Percentiles rank a stretch among this genome's conserved stretches.
Evolutionary conservation across 148 eudicot genomes (phyloP).

Genomic region (Vaccinium darrowii): DNA sequence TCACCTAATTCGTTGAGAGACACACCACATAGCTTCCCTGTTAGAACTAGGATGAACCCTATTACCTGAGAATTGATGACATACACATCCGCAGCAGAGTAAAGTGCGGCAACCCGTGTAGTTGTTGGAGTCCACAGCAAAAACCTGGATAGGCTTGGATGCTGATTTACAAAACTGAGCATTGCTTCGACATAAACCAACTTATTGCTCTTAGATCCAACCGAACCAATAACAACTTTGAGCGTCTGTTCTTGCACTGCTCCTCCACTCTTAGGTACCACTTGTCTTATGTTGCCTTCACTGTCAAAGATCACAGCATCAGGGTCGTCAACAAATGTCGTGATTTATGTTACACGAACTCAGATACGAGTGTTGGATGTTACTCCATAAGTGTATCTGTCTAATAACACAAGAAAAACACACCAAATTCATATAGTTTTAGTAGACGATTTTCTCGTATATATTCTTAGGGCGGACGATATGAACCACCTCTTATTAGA

Average conservation of each 20-base stretch:
- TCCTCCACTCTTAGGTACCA: slow-evolving; percentile 28
- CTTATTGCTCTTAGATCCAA: slow-evolving; percentile 91
- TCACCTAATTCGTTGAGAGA: neutral
- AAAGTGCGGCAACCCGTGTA: slow-evolving; percentile 85
- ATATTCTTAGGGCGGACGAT: too few species aligned
- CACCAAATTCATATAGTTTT: too few species aligned
- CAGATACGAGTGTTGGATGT: neutral
- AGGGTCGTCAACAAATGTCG: slow-evolving; percentile 1
- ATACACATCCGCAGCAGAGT: slow-evolving; percentile 95
- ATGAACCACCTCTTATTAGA: too few species aligned
- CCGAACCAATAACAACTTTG: slow-evolving; percentile 87
- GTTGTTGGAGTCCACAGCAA: slow-evolving; percentile 91
- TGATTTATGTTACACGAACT: neutral
- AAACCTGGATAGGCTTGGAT: slow-evolving; percentile 58
- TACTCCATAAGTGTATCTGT: too few species aligned
- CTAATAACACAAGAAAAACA: too few species aligned
- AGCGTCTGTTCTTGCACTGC: slow-evolving; percentile 31
- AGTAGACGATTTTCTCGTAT: too few species aligned
- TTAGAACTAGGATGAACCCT: neutral
- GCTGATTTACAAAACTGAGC: slow-evolving; percentile 49
- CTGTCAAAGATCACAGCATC: slow-evolving; percentile 14
- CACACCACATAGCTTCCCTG: neutral
- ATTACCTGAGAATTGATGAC: slow-evolving; percentile 86
- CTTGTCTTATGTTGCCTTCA: slow-evolving; percentile 16
- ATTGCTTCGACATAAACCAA: slow-evolving; percentile 69